phyloP scores from a whole-genome alignment of 768 basidiomycete genomes.

The Mycena olivaceomarginata region DNA sequence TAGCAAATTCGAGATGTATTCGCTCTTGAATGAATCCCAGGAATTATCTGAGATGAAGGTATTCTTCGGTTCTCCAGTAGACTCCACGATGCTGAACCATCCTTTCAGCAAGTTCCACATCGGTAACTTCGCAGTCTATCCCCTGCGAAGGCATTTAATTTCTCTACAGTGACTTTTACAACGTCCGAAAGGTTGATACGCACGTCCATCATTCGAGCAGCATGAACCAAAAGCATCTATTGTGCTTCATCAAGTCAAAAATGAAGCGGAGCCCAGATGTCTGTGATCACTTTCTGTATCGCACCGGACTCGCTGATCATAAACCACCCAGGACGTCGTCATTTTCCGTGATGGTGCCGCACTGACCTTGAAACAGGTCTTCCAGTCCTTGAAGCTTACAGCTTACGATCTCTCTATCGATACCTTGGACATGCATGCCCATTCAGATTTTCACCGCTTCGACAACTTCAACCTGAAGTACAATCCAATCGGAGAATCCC shows the following conservation, averaged over 20 bases:
- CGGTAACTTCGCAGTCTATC: slow-evolving; percentile 65
- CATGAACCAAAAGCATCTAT: slow-evolving; percentile 99
- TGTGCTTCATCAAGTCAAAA: slow-evolving; percentile 99
- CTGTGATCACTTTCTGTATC: slow-evolving; percentile 43
- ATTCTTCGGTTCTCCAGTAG: slow-evolving; percentile 43
- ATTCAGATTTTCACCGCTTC: slow-evolving; percentile 98
- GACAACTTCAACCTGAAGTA: slow-evolving; percentile 99
- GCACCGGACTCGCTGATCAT: not conserved
- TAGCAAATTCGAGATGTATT: slow-evolving; percentile 96
- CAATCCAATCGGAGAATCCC: slow-evolving; percentile 96
- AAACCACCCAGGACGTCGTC: slow-evolving; percentile 85
- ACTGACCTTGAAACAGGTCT: slow-evolving; percentile 94
- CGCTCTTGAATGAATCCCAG: slow-evolving; percentile 93
- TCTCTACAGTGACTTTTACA: slow-evolving; percentile 94
- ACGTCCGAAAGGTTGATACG: slow-evolving; percentile 98
- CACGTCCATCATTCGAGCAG: slow-evolving; percentile 99
- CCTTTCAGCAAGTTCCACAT: slow-evolving; percentile 84
- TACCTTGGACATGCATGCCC: slow-evolving; percentile 99
- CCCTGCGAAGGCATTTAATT: slow-evolving; percentile 8
- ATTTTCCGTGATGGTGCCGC: slow-evolving; percentile 95
- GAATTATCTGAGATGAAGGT: slow-evolving; percentile 99
- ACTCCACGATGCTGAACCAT: slow-evolving; percentile 10
- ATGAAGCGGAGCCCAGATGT: slow-evolving; percentile 94
- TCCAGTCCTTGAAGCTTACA: slow-evolving; percentile 94
- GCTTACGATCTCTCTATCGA: slow-evolving; percentile 99